These are phyloP conservation scores for Ceratopteris richardii DNA, from an alignment of 75 land plant species.

Conservation along the genomic window DNA sequence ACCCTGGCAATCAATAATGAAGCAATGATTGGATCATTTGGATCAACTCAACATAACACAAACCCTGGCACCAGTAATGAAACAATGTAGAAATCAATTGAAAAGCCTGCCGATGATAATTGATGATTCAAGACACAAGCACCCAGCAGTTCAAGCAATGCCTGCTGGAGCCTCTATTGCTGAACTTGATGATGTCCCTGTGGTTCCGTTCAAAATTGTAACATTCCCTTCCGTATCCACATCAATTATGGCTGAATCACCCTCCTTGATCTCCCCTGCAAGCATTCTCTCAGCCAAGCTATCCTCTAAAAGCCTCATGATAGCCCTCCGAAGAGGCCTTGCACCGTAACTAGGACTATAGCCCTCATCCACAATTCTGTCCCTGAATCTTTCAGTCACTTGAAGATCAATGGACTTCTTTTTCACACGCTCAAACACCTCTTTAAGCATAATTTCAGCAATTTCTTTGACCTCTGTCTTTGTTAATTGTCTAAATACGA, in stretches of 20 bases:
- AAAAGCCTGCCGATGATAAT: no score
- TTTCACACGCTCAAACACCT: constrained; percentile 70
- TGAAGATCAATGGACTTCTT: constrained; percentile 63
- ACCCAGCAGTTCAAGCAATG: no score
- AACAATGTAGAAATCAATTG: no score
- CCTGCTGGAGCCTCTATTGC: constrained; percentile 9
- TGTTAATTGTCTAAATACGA: constrained; percentile 80
- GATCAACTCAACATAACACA: no score
- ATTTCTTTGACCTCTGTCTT: constrained; percentile 83
- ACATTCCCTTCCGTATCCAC: constrained; percentile 79
- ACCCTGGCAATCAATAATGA: no score
- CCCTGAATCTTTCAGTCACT: constrained; percentile 77
- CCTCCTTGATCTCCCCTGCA: constrained; percentile 81
- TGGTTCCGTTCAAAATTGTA: constrained; percentile 72
- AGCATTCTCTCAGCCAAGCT: constrained; percentile 95
- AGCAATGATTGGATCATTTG: no score
- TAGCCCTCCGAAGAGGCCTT: constrained; percentile 77
- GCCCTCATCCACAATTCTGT: constrained; percentile 83
- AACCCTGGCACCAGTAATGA: no score
- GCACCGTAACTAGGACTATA: constrained; percentile 91
- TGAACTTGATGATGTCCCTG: constrained; percentile 27
- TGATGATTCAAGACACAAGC: no score
- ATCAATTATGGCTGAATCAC: constrained; percentile 89
- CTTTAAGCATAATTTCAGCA: constrained; percentile 81
- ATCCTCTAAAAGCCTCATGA: constrained; percentile 86